Evolutionary conservation across 768 basidiomycete species (phyloP), one percentile per base, ranked within the genome.

Genomic region (Omphalotus guepiniiformis): DNA sequence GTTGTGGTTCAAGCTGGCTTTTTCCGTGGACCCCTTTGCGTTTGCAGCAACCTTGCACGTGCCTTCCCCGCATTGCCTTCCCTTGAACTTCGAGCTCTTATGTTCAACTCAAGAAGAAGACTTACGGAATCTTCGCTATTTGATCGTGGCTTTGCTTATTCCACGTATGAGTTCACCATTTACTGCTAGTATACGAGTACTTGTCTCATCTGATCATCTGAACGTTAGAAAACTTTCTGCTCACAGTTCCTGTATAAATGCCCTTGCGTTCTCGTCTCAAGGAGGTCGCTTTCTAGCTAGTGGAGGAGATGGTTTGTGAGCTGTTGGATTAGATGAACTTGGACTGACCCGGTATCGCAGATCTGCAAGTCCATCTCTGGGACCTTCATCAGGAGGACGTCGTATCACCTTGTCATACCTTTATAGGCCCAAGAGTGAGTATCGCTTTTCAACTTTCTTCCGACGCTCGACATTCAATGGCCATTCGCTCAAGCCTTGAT

Each of bases 161-260:
- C 58, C 12, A 53, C 48, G 59, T 59, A 40, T 30, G 53, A 29
- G 27, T 23, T 25, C 28, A 27, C 26, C 4, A 25, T 39, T 43
- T 49, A 37, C 49, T 16, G n/a, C n/a, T n/a, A n/a, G n/a, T n/a
- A n/a, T n/a, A n/a, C n/a, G n/a, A n/a, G n/a, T n/a, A n/a, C n/a
- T n/a, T n/a, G n/a, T n/a, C n/a, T n/a, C n/a, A n/a, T n/a, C n/a
- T n/a, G n/a, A n/a, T n/a, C n/a, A n/a, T 26, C 26, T 45, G 42
- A 22, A 27, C 12, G 21, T 2, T 53, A 74, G 72, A 35, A 68
- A 64, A 43, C 54, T 75, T 11, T 35, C 50, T 12, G 74, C 67
- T 3, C 84, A 85, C 58, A 68, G 63, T 27, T 82, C 83, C 8
- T 86, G 84, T 59, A 75, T 86, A 36, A 86, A 86, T 57, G 74